Evolutionary conservation across 148 eudicot genomes (phyloP).

Genomic region (Rhododendron griersonianum): DNA sequence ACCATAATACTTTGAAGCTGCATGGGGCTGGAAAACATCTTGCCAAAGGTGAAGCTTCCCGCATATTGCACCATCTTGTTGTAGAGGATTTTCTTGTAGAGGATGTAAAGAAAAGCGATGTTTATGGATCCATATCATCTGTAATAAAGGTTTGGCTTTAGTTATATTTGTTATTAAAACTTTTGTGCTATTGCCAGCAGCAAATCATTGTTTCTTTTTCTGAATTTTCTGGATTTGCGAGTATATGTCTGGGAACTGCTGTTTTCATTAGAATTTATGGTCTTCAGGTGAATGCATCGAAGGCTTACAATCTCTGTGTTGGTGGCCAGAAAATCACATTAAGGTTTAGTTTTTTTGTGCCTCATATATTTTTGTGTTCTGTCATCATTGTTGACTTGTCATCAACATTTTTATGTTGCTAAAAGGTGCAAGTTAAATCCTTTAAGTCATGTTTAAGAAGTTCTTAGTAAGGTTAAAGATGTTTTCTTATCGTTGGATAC

Average conservation of each 20-base stretch:
- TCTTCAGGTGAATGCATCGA: conserved; percentile 70
- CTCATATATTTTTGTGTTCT: neutral
- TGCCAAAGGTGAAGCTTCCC: conserved; percentile 90
- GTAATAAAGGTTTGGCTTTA: conserved; percentile 49
- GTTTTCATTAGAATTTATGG: neutral
- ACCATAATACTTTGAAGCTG: conserved; percentile 58
- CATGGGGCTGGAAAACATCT: conserved; percentile 93
- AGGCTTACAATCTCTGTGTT: conserved; percentile 32
- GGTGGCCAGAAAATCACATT: conserved; percentile 55
- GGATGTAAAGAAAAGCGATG: conserved; percentile 88
- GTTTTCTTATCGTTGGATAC: neutral
- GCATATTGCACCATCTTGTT: conserved; percentile 84
- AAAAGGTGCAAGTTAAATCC: neutral
- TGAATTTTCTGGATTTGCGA: neutral
- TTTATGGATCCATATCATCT: conserved; percentile 88
- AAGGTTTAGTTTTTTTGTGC: conserved; percentile 41
- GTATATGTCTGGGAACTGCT: neutral
- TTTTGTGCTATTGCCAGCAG: conserved; percentile 5
- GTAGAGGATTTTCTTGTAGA: conserved; percentile 75
- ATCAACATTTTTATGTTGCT: neutral
- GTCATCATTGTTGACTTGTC: neutral
- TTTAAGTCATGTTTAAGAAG: neutral
- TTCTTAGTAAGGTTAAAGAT: neutral
- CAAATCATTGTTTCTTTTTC: conserved; percentile 1
- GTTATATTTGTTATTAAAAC: neutral